phyloP scores from a whole-genome alignment of 768 basidiomycete genomes.

The Mycena kentingensis region DNA sequence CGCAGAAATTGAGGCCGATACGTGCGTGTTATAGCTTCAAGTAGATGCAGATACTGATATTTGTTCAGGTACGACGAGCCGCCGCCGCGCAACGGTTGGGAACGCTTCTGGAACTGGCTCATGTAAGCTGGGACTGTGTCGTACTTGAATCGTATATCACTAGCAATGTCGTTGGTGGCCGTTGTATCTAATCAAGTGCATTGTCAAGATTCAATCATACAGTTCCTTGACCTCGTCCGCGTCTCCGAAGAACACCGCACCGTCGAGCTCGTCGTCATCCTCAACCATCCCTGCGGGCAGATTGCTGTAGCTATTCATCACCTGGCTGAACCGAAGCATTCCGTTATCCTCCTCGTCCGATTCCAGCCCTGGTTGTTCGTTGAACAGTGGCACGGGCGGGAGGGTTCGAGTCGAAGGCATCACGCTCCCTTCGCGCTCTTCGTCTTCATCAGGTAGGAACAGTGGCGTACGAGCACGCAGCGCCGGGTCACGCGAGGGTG shows the following conservation, averaged over 20 bases:
- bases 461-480: slow-evolving; percentile 59
- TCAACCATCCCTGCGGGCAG: slow-evolving; percentile 59
- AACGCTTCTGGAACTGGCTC: slow-evolving; percentile 23
- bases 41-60: background rate
- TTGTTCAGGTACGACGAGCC: slow-evolving; percentile 17
- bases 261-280: slow-evolving; percentile 78
- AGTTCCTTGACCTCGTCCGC: slow-evolving; percentile 76
- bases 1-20: slow-evolving; percentile 68
- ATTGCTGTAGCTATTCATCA: slow-evolving; percentile 59
- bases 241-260: slow-evolving; percentile 74
- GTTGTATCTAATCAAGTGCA: slow-evolving; percentile 20
- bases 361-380: slow-evolving; percentile 38
- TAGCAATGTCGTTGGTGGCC: too few species aligned
- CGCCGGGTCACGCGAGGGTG: slow-evolving; percentile 28
- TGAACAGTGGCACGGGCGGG: slow-evolving; percentile 47
- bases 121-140: too few species aligned
- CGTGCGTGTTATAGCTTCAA: slow-evolving; percentile 35
- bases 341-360: slow-evolving; percentile 41
- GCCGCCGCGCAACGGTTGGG: slow-evolving; percentile 13
- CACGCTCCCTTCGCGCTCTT: slow-evolving; percentile 42
- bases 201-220: slow-evolving; percentile 31
- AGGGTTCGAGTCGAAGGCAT: slow-evolving; percentile 38
- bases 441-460: slow-evolving; percentile 68
- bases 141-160: too few species aligned
- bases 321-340: slow-evolving; percentile 78